Percentiles rank a stretch among this genome's conserved stretches.
Evolutionary conservation across 305 asterid species (phyloP).

Genomic region (Solanum hybrid): DNA sequence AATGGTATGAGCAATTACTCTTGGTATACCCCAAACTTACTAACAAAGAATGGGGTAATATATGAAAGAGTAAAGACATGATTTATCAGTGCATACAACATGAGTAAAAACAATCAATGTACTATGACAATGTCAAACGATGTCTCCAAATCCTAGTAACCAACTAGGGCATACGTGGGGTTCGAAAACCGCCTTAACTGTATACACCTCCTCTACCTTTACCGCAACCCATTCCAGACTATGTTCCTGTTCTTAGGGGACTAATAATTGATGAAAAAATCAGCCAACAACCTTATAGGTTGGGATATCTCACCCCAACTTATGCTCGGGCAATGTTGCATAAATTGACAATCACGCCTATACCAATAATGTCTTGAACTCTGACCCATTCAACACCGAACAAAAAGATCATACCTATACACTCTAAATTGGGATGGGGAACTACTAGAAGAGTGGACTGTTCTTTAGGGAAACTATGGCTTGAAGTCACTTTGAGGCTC

Average conservation of each 20-base stretch:
- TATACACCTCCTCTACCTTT: background rate
- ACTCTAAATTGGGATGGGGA: background rate
- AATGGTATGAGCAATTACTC: background rate
- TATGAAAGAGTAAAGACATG: background rate
- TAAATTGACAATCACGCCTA: background rate
- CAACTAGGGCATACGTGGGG: background rate
- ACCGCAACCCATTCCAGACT: background rate
- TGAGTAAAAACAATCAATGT: background rate
- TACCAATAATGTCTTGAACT: background rate
- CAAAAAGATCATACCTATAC: background rate
- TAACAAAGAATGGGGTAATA: background rate
- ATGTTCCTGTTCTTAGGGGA: background rate
- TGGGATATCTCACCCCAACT: background rate
- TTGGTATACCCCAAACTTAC: background rate
- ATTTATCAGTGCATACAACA: background rate
- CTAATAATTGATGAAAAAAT: background rate
- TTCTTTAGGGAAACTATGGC: background rate
- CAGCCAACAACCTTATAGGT: background rate
- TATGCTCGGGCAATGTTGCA: background rate
- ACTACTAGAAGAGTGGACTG: background rate
- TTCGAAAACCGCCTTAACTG: background rate
- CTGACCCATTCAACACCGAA: background rate
- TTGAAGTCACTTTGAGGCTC: background rate
- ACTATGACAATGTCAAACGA: background rate
- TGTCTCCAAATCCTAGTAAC: background rate